Evolutionary conservation across 148 eudicot species (phyloP).

Genomic region (Vaccinium darrowii): DNA sequence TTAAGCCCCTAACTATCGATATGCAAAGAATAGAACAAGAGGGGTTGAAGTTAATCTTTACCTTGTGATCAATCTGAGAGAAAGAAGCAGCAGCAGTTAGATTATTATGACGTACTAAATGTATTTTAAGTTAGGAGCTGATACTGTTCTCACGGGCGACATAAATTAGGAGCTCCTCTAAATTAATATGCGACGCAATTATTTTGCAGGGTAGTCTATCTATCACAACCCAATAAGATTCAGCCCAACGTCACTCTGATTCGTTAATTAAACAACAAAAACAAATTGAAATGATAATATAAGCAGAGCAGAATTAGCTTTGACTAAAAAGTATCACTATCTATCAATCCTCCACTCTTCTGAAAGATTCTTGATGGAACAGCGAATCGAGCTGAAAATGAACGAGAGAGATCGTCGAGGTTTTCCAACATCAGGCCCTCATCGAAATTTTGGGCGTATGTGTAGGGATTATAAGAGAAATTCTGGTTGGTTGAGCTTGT

Average conservation of each 20-base stretch:
- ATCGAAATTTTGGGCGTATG: slow-evolving; percentile 59
- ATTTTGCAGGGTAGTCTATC: not conserved
- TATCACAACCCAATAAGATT: not conserved
- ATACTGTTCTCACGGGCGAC: no score
- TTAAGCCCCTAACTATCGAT: no score
- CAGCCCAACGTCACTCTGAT: not conserved
- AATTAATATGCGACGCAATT: not conserved
- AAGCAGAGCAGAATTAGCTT: not conserved
- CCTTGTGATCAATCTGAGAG: no score
- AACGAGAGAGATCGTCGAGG: slow-evolving; percentile 42
- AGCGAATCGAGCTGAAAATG: slow-evolving; percentile 68
- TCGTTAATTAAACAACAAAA: not conserved
- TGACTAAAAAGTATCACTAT: not conserved
- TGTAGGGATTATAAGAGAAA: slow-evolving; percentile 46
- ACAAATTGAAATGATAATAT: not conserved
- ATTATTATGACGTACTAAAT: no score
- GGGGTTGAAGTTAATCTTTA: no score
- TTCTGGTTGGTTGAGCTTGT: slow-evolving; percentile 18
- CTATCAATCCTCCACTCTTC: not conserved
- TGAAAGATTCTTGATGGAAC: slow-evolving; percentile 40
- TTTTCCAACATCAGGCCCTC: slow-evolving; percentile 31
- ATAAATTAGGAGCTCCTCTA: no score
- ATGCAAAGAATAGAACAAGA: no score
- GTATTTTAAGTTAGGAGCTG: no score
- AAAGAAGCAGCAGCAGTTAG: no score